Evolutionary conservation across 2,329 filamentous ascomycete genomes (phyloP), one percentile per base, ranked within the genome.

Genomic region (Fusarium devonianum): DNA sequence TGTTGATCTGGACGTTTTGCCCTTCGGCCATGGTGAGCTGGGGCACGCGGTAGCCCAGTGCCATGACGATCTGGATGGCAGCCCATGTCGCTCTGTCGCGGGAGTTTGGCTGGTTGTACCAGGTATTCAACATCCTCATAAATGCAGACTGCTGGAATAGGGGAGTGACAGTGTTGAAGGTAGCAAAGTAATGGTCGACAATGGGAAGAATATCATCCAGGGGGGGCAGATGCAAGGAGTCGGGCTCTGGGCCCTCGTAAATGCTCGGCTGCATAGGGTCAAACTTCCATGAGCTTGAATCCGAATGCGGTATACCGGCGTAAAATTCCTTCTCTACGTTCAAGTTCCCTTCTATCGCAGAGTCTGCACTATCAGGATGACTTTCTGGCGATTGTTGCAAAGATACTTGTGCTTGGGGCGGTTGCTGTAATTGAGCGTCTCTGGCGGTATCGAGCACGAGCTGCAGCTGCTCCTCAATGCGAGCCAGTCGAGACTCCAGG

Each of bases 41-140:
- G 0, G 63, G 59, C 3, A 64, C 63, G 7, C 69, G 65, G 29
- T 71, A 69, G 1, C 69, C 70, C 4, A 75, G 59, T 4, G 73
- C 73, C 29, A 75, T 55, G 17, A 73, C 71, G 22, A 72, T 67
- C 8, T 75, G 72, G 13, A 76, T 71, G 10, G 71, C 68, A 0
- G 73, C 73, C 69, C 72, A 75, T 1, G 58, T 54, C 2, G 64
- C 66, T 35, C 58, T 61, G 14, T 66, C 56, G 3, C 65, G 46
- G 2, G 42, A 23, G 5, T 28, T 16, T 2, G 49, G 56, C 3
- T 63, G 48, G 3, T 59, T 64, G 33, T 75, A 75, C 62, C 71
- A 77, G 0, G 58, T 53, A 4, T 66, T 62, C 2, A 76, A 42
- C 52, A 73, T 58, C 6, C 56, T 58, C 68, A 73, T 72, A 29